Base-by-base conservation (phyloP, 1,139 yeast species). In the Lodderomyces metapsilosis region DNA sequence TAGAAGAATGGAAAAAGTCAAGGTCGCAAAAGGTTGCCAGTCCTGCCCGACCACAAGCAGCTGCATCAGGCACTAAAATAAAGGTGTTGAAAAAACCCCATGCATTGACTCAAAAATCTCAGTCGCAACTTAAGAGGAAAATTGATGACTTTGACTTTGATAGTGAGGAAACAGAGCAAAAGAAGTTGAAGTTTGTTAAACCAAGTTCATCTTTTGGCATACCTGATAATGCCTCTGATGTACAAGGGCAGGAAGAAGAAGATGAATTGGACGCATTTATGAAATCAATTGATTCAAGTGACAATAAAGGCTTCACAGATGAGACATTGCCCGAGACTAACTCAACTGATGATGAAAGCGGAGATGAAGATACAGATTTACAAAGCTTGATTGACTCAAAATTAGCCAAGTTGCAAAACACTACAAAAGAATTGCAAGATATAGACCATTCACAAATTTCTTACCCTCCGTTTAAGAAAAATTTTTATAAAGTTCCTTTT, bases 401-500 rank as follows among this genome's bases (percentile, higher is more conserved):
- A 42, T 50, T 71, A 15, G 55, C 58, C 32, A 68, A 64, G 42
- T 53, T 69, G 15, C 66, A 62, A 37, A 66, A 64, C 38, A 61
- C 61, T 31, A 69, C 64, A 18, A 71, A 71, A 43, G 62, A 59
- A 24, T 52, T 71, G 15, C 52, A 52, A n/a, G 47, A 37, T 0
- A 50, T 71, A 43, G 78, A 80, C 48, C 80, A 82, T 60, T 47
- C 76, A 36, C 49, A 59, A 44, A 60, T 78, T 38, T 59, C 70
- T 7, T 73, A 81, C 42, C 73, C 67, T 32, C 74, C 81, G 0
- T 81, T 91, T 53, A 57, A 77, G 12, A 88, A 84, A 54, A 51
- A 64, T 11, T 84, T 91, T 51, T 87, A 88, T 52, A 66, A 66
- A 1, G 91, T 84, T 50, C 78, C 87, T 1, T 72, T 69, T n/a